Evolutionary conservation across 2,329 filamentous ascomycete genomes (phyloP), one percentile per base, ranked within the genome.

Genomic region (Fusarium heterosporum): DNA sequence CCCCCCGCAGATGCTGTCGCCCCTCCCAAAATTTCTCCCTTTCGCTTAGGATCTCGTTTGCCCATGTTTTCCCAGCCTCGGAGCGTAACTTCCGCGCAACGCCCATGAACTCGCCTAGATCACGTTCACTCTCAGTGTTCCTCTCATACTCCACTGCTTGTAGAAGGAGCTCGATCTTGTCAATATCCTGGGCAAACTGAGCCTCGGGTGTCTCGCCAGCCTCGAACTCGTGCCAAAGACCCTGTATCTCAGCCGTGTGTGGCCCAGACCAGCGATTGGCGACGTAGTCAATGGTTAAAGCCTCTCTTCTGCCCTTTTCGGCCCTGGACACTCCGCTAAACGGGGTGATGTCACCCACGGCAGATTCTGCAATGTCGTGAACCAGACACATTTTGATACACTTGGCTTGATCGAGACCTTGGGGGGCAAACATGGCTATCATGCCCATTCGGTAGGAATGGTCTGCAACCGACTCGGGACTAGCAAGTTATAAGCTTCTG

Each of bases 361-460:
- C 83, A 6, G 91, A 86, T 80, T 99, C 96, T 14, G 96, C 96
- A 93, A 99, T 97, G 81, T 99, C 96, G 82, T 99, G 96, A 48
- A 98, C 83, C 36, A 99, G 85, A 22, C 94, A 95, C 93, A 99
- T 97, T 80, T 93, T 93, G 73, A 93, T 96, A 83, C 96, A 98
- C 72, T 89, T 90, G 26, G 85, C 81, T 45, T 97, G 84, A 76
- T 98, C 91, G 73, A 98, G 83, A 4, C 43, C 38, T 84, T 85
- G 2, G 2, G 96, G 95, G 4, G 93, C 93, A 66, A 97, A 87
- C 89, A 99, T 92, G 64, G 92, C 93, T 79, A 99, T 93, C 72
- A 98, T 88, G 36, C 93, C 93, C 96, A 99, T 99, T 79, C 96
- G 93, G 81, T 98, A 99, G 93, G 98, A 99, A 84, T 99, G 96